Conservation (phyloP, 2,329 filamentous ascomycete genomes). For the Ophidiomyces ophidiicola region DNA sequence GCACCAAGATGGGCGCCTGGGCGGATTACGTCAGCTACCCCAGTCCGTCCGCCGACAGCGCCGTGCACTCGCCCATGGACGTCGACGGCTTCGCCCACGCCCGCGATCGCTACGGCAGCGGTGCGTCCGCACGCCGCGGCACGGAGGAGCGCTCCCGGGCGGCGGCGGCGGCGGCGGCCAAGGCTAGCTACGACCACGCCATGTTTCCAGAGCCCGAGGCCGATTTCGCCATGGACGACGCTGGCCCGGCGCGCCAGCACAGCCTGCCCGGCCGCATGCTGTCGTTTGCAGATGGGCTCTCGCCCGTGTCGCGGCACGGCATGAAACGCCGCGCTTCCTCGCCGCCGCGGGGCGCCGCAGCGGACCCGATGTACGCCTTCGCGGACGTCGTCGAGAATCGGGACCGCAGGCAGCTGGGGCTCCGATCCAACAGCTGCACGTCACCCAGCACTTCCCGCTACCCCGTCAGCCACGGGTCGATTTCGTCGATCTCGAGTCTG, state of each 20-base stretch:
- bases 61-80: constrained; percentile 30
- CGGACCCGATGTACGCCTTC: constrained; percentile 27
- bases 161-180: constrained; percentile 39
- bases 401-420: constrained; percentile 41
- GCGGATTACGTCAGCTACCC: constrained; percentile 32
- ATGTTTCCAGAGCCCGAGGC: constrained; percentile 41
- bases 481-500: constrained; percentile 52
- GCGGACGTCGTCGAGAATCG: constrained; percentile 39
- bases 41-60: constrained; percentile 36
- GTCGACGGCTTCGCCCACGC: constrained; percentile 29
- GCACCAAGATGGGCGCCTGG: constrained; percentile 29
- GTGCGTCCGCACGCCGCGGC: constrained; percentile 14
- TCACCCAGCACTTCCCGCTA: constrained; percentile 44
- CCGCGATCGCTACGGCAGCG: constrained; percentile 19
- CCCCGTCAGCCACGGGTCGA: constrained; percentile 46
- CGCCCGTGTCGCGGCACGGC: constrained; percentile 36
- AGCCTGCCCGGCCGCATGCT: constrained; percentile 31
- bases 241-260: constrained; percentile 25
- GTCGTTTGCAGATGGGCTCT: constrained; percentile 24
- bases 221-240: constrained; percentile 31
- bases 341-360: constrained; percentile 44
- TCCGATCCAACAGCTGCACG: constrained; percentile 44
- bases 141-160: constrained; percentile 41
- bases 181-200: constrained; percentile 52
- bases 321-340: constrained; percentile 55